phyloP scores from a whole-genome alignment of 129 eudicot genomes.

The Dittrichia graveolens region DNA sequence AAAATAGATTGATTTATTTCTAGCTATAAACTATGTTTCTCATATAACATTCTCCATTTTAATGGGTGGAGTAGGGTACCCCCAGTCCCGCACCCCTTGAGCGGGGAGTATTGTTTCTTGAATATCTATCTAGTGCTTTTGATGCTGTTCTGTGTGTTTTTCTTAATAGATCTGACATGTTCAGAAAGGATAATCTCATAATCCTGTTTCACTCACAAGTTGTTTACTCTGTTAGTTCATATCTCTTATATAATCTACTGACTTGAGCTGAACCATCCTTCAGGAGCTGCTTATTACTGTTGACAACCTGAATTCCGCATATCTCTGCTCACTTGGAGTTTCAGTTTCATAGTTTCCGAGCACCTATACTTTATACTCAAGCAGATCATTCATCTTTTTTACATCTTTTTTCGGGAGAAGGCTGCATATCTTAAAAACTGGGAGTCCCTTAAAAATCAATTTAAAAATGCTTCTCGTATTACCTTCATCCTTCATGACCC shows the following conservation, averaged over 20 bases:
- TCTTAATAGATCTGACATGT: too few relatives aligned
- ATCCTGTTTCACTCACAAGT: too few relatives aligned
- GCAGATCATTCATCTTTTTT: constrained; percentile 6
- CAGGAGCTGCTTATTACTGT: constrained; percentile 24
- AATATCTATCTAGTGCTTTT: too few relatives aligned
- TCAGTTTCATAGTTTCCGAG: constrained; percentile 13
- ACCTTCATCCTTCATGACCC: constrained; percentile 31
- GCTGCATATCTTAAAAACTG: not conserved
- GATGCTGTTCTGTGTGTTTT: too few relatives aligned
- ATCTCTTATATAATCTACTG: too few relatives aligned
- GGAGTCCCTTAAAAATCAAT: not conserved
- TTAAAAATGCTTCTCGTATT: constrained; percentile 42
- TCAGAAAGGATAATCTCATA: too few relatives aligned
- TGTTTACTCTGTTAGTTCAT: too few relatives aligned
- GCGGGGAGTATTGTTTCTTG: too few relatives aligned
- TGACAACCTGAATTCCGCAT: not conserved
- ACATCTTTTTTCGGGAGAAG: not conserved
- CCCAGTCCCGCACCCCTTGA: too few relatives aligned
- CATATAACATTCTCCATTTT: too few relatives aligned
- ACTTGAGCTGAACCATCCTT: constrained; percentile 1
- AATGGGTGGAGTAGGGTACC: too few relatives aligned
- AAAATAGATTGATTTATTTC: not conserved
- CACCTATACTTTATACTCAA: constrained; percentile 11
- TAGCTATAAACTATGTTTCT: too few relatives aligned
- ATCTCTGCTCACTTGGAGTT: constrained; percentile 3